A percentile compares a stretch with the other conserved stretches of the same genome.
These are phyloP conservation scores for Cryptococcus jaspeensis DNA, from an alignment of 1,284 basidiomycete genomes.

Conservation along the genomic window DNA sequence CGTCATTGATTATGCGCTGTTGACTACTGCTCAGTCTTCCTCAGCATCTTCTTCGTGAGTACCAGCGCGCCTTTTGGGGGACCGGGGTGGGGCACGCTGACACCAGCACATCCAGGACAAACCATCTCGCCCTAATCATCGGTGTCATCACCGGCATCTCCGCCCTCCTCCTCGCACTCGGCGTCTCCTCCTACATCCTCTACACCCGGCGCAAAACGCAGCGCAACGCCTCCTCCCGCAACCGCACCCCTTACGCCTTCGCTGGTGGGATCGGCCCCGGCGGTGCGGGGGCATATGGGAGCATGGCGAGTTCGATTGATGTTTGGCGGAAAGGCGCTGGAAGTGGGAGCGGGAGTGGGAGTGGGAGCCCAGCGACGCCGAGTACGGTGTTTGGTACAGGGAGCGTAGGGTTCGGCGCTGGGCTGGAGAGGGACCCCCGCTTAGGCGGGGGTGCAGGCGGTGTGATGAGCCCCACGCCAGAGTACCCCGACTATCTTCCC, in stretches of 20 bases:
- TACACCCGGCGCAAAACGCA: constrained; percentile 2
- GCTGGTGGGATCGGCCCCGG: background rate
- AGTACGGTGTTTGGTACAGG: background rate
- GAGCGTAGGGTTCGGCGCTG: background rate
- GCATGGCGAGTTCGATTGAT: background rate
- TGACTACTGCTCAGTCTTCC: constrained; percentile 7
- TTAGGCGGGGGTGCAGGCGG: no score
- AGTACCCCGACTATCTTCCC: constrained; percentile 41
- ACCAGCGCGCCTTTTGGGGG: background rate
- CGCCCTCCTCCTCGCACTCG: constrained; percentile 19
- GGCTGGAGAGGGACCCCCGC: background rate
- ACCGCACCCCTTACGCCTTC: constrained; percentile 13
- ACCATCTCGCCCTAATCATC: constrained; percentile 4
- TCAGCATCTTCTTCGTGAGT: constrained; percentile 1
- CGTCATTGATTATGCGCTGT: constrained; percentile 33
- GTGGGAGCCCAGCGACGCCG: background rate
- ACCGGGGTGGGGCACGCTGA: background rate
- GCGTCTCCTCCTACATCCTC: constrained; percentile 13
- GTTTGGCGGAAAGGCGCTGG: constrained; percentile 3
- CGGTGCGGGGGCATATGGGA: no score
- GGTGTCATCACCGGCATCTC: constrained; percentile 18
- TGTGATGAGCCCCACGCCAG: constrained; percentile 18
- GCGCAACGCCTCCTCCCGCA: no score
- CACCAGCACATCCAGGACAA: background rate
- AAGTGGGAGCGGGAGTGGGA: background rate